phyloP scores from a whole-genome alignment of 2,329 filamentous ascomycete species.

The Hypomyces perniciosus region DNA sequence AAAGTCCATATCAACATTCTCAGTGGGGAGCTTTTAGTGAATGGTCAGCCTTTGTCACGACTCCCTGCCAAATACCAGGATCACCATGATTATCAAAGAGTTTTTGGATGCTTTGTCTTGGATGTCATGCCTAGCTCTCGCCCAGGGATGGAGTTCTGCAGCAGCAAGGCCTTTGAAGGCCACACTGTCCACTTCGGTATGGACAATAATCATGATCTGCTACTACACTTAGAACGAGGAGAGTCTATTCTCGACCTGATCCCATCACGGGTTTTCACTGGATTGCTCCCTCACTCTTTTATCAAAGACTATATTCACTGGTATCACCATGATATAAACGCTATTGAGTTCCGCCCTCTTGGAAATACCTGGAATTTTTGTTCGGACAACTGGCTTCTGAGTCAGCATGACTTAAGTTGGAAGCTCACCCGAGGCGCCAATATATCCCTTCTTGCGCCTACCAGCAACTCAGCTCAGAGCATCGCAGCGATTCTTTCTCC shows the following conservation, averaged over 20 bases:
- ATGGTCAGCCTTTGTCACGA: slow-evolving; percentile 41
- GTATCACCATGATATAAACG: slow-evolving; percentile 28
- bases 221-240: slow-evolving; percentile 24
- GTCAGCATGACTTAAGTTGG: neutral
- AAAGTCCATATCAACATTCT: slow-evolving; percentile 43
- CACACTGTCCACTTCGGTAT: slow-evolving; percentile 31
- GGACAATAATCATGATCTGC: slow-evolving; percentile 19
- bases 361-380: slow-evolving; percentile 21
- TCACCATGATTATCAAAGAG: slow-evolving; percentile 31
- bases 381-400: slow-evolving; percentile 18
- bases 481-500: slow-evolving; percentile 27
- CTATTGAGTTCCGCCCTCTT: slow-evolving; percentile 28
- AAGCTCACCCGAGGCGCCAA: slow-evolving; percentile 10
- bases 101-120: slow-evolving; percentile 38
- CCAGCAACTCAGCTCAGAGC: slow-evolving; percentile 15
- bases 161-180: slow-evolving; percentile 18
- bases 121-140: slow-evolving; percentile 37
- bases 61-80: slow-evolving; percentile 39
- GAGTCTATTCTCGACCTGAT: slow-evolving; percentile 24
- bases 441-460: slow-evolving; percentile 24
- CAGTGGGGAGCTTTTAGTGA: slow-evolving; percentile 44
- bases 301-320: slow-evolving; percentile 40
- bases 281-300: slow-evolving; percentile 30
- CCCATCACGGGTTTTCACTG: slow-evolving; percentile 23
- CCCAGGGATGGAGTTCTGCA: slow-evolving; percentile 19